phyloP scores from a whole-genome alignment of 2,329 filamentous ascomycete genomes.

The Botrytis deweyae region DNA sequence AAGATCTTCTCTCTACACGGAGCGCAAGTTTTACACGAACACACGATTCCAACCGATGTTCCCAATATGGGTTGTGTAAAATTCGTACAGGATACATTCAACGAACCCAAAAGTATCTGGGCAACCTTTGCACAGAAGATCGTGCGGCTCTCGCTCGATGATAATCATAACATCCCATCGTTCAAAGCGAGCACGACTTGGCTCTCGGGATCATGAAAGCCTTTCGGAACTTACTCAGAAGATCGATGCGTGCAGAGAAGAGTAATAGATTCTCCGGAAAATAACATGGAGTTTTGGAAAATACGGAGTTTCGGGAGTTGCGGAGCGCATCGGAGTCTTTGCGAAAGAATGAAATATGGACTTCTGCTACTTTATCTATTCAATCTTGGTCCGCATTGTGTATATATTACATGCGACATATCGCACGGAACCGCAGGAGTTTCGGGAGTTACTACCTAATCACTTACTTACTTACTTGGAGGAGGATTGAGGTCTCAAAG shows the following conservation, averaged over 20 bases:
- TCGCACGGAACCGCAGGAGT: not conserved
- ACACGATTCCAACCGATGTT: not conserved
- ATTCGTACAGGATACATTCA: conserved; percentile 29
- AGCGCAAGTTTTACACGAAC: conserved; percentile 22
- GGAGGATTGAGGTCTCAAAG: not conserved
- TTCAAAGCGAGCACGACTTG: not conserved
- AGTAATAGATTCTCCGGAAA: not conserved
- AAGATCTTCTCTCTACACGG: conserved; percentile 35
- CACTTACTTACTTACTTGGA: not conserved
- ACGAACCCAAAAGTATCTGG: conserved; percentile 31
- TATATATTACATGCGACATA: not conserved
- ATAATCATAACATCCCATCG: not conserved
- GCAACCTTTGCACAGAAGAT: not conserved
- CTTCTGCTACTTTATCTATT: not conserved
- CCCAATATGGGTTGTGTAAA: conserved; percentile 26
- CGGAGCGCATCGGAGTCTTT: not conserved
- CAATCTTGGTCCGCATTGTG: not conserved
- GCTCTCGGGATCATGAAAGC: not conserved
- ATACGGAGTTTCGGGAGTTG: not conserved
- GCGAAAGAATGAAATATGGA: not conserved
- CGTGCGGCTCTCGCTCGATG: conserved; percentile 1
- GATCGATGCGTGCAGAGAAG: not conserved
- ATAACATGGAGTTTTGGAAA: not conserved
- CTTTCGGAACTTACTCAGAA: not conserved
- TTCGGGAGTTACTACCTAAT: too few species aligned